Evolutionary conservation across 768 basidiomycete genomes (phyloP).

Genomic region (Boletus vinaceobasis): DNA sequence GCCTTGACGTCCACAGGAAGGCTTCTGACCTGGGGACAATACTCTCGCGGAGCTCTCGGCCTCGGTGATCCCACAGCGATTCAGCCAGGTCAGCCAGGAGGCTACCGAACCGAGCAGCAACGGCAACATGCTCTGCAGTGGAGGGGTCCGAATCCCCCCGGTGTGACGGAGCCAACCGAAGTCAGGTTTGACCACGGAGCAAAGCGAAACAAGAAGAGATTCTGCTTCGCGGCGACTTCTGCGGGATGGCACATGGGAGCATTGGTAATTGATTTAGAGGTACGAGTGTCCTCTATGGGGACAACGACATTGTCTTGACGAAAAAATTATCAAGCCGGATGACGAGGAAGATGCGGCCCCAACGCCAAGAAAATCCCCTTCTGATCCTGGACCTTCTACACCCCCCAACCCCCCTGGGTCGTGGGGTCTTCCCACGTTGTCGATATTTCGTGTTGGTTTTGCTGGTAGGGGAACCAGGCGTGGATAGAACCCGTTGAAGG

Average conservation of each 20-base stretch:
- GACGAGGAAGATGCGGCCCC: conserved; percentile 29
- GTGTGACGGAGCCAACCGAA: conserved; percentile 58
- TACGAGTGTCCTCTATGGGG: conserved; percentile 22
- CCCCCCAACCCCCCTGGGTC: conserved; percentile 11
- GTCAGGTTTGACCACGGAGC: conserved; percentile 67
- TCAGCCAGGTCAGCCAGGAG: conserved; percentile 55
- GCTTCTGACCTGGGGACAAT: conserved; percentile 77
- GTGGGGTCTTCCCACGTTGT: conserved; percentile 13
- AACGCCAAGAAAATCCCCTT: conserved; percentile 36
- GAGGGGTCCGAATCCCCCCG: conserved; percentile 31
- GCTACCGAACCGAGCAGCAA: conserved; percentile 43
- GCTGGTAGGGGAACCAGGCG: conserved; percentile 49
- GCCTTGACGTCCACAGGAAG: conserved; percentile 78
- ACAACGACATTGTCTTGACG: conserved; percentile 1
- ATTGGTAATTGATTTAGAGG: conserved; percentile 81
- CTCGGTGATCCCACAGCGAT: conserved; percentile 70
- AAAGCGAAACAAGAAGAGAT: conserved; percentile 51
- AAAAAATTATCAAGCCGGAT: conserved; percentile 21
- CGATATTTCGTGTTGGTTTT: conserved; percentile 53
- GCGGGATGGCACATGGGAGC: conserved; percentile 93
- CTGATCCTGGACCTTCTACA: conserved; percentile 12
- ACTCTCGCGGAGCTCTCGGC: conserved; percentile 79
- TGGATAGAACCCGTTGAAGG: conserved; percentile 21
- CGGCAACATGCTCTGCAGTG: conserved; percentile 26
- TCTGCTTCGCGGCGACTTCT: conserved; percentile 78